Evolutionary conservation across 441 rosid species (phyloP).

Genomic region (Jatropha podagrica): DNA sequence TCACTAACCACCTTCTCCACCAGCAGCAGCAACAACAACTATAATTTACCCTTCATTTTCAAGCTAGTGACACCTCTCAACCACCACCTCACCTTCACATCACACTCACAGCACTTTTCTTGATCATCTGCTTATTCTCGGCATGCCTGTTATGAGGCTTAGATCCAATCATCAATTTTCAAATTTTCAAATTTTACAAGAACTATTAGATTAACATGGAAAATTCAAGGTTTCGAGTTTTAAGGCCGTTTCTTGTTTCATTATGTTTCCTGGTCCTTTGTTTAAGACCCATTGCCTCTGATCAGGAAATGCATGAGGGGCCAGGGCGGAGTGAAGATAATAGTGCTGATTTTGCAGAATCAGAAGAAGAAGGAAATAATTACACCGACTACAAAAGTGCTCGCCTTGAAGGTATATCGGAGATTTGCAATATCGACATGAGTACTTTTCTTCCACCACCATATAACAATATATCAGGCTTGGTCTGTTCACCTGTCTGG

Average conservation of each 20-base stretch:
- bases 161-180: slow-evolving; percentile 32
- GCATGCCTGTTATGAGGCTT: slow-evolving; percentile 16
- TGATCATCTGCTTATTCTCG: slow-evolving; percentile 22
- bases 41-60: slow-evolving; percentile 40
- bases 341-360: neutral
- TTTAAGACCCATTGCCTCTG: slow-evolving; percentile 22
- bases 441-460: slow-evolving; percentile 77
- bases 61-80: slow-evolving; percentile 51
- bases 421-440: slow-evolving; percentile 58
- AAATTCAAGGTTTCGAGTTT: slow-evolving; percentile 23
- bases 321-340: neutral
- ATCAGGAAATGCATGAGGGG: slow-evolving; percentile 17
- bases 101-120: slow-evolving; percentile 19
- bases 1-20: slow-evolving; percentile 42
- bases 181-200: neutral
- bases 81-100: slow-evolving; percentile 26
- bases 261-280: slow-evolving; percentile 35
- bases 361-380: slow-evolving; percentile 9
- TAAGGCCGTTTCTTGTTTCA: slow-evolving; percentile 16
- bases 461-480: slow-evolving; percentile 59
- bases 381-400: slow-evolving; percentile 9
- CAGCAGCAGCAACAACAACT: slow-evolving; percentile 37
- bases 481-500: slow-evolving; percentile 76
- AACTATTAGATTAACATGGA: neutral
- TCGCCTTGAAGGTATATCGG: slow-evolving; percentile 27